Base-by-base conservation (phyloP, 2,329 filamentous ascomycete species). In the Pseudogymnoascus sp. region DNA sequence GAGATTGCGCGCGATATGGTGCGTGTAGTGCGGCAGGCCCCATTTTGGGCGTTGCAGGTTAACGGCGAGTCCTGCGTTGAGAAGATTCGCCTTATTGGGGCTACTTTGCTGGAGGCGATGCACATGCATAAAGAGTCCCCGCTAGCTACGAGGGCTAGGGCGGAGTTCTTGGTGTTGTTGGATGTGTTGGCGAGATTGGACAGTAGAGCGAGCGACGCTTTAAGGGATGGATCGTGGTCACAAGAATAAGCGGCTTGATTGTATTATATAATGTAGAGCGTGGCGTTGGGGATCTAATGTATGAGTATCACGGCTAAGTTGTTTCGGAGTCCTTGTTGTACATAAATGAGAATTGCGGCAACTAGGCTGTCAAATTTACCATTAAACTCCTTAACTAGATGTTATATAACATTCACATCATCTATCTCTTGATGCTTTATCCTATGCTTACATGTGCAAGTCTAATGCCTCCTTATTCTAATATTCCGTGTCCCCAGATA, bases 1-100 rank as follows among this genome's bases (percentile, higher is more conserved):
- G 77, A 79, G 55, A 78, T 79, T 58, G 77, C 77, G 1, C 69
- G 75, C 11, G 76, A 78, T 45, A 77, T 79, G 73, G 40, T 79
- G 12, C 69, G 73, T 0, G 72, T 77, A 0, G 74, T 79, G 28
- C 73, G 74, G 1, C 74, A 76, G 45, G 73, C 75, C 1, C 77
- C 77, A 0, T 79, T 78, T 40, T 78, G 76, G 74, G 71, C 75
- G 0, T 59, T 78, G 25, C 73, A 76, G 33, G 71, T 75, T 2
- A 77, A 77, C 16, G 75, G 76, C 0, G 76, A 78, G 55, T 74
- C 75, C 25, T 74, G 75, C 59, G 76, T 77, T 4, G 76, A 77
- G 61, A 77, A 77, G 62, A 75, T 77, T 40, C 70, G 76, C 0
- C 69, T 76, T 1, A 73, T 77, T 6, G 76, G 76, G 3, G 74